These are phyloP conservation scores for Sporisorium scitamineum DNA, from an alignment of 1,284 basidiomycete genomes.

Conservation along the genomic window DNA sequence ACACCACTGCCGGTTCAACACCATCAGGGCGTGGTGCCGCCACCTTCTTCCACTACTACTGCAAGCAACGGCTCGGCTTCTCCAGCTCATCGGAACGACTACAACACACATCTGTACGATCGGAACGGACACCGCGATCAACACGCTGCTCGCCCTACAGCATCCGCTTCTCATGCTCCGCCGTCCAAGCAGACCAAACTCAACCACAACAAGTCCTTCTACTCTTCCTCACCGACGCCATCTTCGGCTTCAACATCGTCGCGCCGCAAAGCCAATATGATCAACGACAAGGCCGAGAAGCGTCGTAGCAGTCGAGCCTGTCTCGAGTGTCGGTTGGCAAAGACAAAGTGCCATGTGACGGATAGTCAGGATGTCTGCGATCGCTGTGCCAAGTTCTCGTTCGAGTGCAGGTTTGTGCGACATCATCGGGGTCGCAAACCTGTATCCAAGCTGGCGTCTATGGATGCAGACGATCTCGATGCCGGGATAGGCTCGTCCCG, in stretches of 20 bases:
- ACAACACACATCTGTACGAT: constrained; percentile 23
- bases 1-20: constrained; percentile 18
- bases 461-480: constrained; percentile 35
- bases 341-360: constrained; percentile 47
- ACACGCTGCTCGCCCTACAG: constrained; percentile 2
- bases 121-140: constrained; percentile 6
- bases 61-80: constrained; percentile 4
- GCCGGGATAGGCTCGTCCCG: constrained; percentile 7
- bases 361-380: constrained; percentile 38
- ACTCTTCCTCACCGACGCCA: neutral
- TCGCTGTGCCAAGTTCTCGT: constrained; percentile 45
- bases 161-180: constrained; percentile 2
- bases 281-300: constrained; percentile 40
- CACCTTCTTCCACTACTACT: neutral
- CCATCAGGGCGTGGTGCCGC: constrained; percentile 18
- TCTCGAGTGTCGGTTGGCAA: constrained; percentile 46
- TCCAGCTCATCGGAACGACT: constrained; percentile 9
- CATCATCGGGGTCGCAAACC: constrained; percentile 48
- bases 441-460: constrained; percentile 39
- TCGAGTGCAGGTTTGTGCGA: constrained; percentile 45
- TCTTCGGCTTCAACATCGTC: neutral
- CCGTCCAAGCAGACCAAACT: constrained; percentile 13
- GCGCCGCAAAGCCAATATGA: constrained; percentile 31
- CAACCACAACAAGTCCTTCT: constrained; percentile 5
- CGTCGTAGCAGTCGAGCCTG: constrained; percentile 45